phyloP scores from a whole-genome alignment of 306 rosid species.

The Castanopsis chinensis region DNA sequence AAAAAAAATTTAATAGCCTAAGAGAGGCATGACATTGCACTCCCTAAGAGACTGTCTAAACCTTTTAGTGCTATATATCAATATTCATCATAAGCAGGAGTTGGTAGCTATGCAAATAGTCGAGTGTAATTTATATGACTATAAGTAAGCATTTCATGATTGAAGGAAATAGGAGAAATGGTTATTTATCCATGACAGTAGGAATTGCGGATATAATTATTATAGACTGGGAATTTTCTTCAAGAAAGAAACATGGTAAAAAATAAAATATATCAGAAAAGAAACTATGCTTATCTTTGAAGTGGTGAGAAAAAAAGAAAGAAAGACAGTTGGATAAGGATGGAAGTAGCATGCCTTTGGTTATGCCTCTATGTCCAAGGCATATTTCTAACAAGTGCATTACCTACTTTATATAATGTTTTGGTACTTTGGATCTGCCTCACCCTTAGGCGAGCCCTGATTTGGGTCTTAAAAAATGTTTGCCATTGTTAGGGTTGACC shows the following conservation, averaged over 20 bases:
- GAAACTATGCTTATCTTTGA: background rate
- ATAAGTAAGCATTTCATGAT: background rate
- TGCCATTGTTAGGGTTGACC: constrained; percentile 1
- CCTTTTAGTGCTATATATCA: background rate
- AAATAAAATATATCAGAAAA: background rate
- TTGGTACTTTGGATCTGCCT: constrained; percentile 23
- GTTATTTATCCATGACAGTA: background rate
- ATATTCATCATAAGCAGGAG: background rate
- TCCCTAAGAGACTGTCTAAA: background rate
- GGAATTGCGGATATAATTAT: background rate
- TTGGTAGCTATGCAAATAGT: background rate
- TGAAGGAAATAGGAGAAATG: background rate
- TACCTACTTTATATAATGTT: background rate
- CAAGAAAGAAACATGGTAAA: background rate
- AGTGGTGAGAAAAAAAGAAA: background rate
- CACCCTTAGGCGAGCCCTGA: background rate
- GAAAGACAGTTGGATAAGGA: background rate
- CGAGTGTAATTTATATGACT: background rate
- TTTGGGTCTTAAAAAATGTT: background rate
- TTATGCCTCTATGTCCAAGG: background rate
- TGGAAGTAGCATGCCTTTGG: background rate
- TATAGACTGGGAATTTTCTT: background rate
- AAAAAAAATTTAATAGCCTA: background rate
- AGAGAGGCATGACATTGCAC: background rate
- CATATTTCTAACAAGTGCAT: background rate